Evolutionary conservation across 2,329 filamentous ascomycete genomes (phyloP), one percentile per base, ranked within the genome.

Genomic region (Penicillium capsulatum): DNA sequence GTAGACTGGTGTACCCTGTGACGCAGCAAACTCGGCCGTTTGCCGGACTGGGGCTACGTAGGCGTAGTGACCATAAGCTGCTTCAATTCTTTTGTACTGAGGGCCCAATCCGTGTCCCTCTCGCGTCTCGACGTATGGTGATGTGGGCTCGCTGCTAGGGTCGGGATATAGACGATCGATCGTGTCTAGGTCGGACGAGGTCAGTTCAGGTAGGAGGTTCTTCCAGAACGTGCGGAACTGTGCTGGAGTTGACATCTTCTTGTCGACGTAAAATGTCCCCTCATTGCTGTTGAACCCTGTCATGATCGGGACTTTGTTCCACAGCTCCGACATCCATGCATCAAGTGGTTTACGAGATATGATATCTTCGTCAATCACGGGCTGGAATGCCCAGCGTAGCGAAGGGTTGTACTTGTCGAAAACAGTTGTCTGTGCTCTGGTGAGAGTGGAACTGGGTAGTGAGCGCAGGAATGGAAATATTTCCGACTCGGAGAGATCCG

Each of bases 231-330:
- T 43, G 3, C 68, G 69, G 57, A 86, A 83, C 8, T 80, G 71
- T 0, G 59, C 63, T 8, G 73, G 65, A 2, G 66, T 68, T 10
- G 69, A 63, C 37, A 75, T 68, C 5, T 59, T 51, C 10, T 66
- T 59, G 0, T 80, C 75, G 1, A 86, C 75, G 55, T 86, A 87
- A 26, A 71, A 59, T 1, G 79, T 73, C 11, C 83, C 84, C 59
- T 88, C 84, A 53, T 86, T 80, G 27, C 78, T 76, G 61, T 81
- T 82, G 67, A 81, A 87, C 6, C 83, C 83, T 0, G 81, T 85
- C 34, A 88, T 64, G 34, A 87, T 73, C 6, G 80, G 78, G 6
- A 82, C 68, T 47, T 71, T 70, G 49, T 81, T 70, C 57, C 72
- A 77, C 11, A 66, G 60, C 1, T 72, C 68, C 0, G 71, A 64